phyloP scores from a whole-genome alignment of 495 filamentous ascomycete species.

The Lasiosphaeria hispida region DNA sequence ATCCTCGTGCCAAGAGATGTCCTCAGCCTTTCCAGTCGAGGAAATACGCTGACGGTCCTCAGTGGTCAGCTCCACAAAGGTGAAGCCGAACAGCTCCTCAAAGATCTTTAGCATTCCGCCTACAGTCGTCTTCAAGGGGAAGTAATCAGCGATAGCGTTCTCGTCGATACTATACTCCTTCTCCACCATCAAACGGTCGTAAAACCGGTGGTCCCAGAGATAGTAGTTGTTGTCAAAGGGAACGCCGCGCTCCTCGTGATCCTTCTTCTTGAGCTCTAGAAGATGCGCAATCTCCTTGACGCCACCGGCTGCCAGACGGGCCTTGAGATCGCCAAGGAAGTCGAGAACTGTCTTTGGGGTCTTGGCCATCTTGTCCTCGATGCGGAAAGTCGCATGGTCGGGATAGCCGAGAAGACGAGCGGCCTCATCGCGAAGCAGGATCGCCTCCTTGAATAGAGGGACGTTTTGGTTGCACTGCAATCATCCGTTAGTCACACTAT shows the following conservation, averaged over 20 bases:
- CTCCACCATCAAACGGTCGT: conserved; percentile 90
- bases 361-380: conserved; percentile 99
- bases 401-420: conserved; percentile 88
- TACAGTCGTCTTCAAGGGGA: conserved; percentile 81
- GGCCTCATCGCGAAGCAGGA: conserved; percentile 87
- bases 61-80: conserved; percentile 74
- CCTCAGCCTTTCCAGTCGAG: conserved; percentile 54
- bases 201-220: conserved; percentile 82
- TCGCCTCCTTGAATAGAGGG: conserved; percentile 79
- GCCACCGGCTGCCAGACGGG: conserved; percentile 72
- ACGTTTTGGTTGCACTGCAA: conserved; percentile 76
- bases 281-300: conserved; percentile 71
- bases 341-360: conserved; percentile 77
- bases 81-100: conserved; percentile 86
- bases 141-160: conserved; percentile 88
- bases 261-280: conserved; percentile 74
- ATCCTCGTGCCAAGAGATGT: conserved; percentile 61
- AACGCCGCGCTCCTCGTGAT: conserved; percentile 57
- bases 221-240: conserved; percentile 73
- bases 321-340: conserved; percentile 79
- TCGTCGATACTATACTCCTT: conserved; percentile 87
- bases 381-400: conserved; percentile 84
- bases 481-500: conserved; percentile 3
- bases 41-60: conserved; percentile 49
- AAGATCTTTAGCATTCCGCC: conserved; percentile 92